Evolutionary conservation across 257 asterid species (phyloP).

Genomic region (Scutellaria baicalensis): DNA sequence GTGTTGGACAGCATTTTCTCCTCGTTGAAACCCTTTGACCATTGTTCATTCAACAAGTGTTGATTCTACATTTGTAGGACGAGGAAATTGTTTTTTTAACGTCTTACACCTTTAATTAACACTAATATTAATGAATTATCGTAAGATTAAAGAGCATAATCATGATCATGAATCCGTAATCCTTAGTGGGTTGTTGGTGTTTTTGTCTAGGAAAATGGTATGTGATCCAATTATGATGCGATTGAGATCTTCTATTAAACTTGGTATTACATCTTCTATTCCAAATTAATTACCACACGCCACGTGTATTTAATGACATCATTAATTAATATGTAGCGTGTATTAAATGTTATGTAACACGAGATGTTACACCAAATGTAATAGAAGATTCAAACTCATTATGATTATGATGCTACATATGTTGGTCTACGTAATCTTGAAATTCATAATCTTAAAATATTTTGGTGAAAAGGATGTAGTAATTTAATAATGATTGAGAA

Average conservation of each 20-base stretch:
- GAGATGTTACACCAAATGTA: too few relatives aligned
- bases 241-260: too few relatives aligned
- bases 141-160: neutral
- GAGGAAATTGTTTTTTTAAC: neutral
- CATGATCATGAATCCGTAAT: conserved; percentile 5
- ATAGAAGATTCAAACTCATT: too few relatives aligned
- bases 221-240: conserved; percentile 31
- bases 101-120: neutral
- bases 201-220: conserved; percentile 24
- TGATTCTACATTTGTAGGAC: conserved; percentile 4
- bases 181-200: conserved; percentile 28
- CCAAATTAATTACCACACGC: too few relatives aligned
- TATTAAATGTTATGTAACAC: too few relatives aligned
- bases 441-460: neutral
- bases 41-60: conserved; percentile 23
- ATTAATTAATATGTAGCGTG: too few relatives aligned
- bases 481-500: conserved; percentile 25
- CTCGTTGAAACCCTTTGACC: conserved; percentile 20
- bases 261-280: too few relatives aligned
- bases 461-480: conserved; percentile 10
- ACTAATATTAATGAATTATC: neutral
- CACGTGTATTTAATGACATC: too few relatives aligned
- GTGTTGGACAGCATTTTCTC: conserved; percentile 21
- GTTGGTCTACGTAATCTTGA: conserved; percentile 19
- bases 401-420: conserved; percentile 28